Evolutionary conservation across 331 rosid species (phyloP).

Genomic region (Spiraea crenata): DNA sequence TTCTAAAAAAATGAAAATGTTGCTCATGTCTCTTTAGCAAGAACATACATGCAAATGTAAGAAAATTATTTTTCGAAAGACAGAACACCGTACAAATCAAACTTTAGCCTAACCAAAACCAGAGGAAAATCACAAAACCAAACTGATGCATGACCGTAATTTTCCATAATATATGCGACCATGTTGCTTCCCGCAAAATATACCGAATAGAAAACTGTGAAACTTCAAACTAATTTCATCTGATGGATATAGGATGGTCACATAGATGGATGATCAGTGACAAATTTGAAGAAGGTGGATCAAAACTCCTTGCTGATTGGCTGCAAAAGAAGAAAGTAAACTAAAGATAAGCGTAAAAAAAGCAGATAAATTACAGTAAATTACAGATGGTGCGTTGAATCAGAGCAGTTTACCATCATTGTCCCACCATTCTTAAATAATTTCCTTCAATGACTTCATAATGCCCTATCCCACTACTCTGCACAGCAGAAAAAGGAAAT

Average conservation of each 20-base stretch:
- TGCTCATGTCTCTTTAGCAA: not conserved
- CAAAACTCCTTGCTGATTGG: not conserved
- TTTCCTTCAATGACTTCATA: not conserved
- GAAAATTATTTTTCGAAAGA: too few relatives aligned
- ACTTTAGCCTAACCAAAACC: too few relatives aligned
- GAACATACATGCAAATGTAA: not conserved
- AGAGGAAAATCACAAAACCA: too few relatives aligned
- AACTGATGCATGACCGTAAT: too few relatives aligned
- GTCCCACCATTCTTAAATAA: not conserved
- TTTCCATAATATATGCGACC: too few relatives aligned
- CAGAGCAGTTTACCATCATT: not conserved
- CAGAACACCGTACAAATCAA: too few relatives aligned
- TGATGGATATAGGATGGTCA: not conserved
- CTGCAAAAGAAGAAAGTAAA: not conserved
- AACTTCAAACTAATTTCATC: not conserved
- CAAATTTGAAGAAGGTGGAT: slow-evolving; percentile 1
- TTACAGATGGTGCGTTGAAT: slow-evolving; percentile 24
- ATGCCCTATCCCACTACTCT: slow-evolving; percentile 4
- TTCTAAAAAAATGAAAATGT: not conserved
- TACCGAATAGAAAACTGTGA: too few relatives aligned
- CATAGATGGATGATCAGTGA: not conserved
- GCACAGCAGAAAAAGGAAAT: not conserved
- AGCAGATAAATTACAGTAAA: not conserved
- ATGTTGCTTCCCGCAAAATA: too few relatives aligned
- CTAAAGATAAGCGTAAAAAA: not conserved